Evolutionary conservation across 1,139 yeast genomes (phyloP).

Genomic region (Hyphopichia khmerensis): DNA sequence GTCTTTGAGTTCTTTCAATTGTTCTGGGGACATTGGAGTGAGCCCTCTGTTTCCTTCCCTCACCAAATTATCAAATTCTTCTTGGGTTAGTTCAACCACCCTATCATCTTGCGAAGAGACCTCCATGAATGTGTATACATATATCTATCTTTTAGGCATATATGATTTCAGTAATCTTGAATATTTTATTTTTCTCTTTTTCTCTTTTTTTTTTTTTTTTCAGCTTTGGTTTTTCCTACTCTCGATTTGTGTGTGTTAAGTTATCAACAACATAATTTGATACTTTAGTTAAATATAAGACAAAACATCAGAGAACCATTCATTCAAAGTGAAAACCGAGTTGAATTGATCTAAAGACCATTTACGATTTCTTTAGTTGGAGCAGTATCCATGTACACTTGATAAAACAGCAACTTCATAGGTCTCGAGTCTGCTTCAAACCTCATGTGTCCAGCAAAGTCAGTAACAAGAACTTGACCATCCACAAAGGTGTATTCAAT

Average conservation of each 20-base stretch:
- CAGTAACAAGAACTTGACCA: slow-evolving; percentile 14
- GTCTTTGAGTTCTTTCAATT: background rate
- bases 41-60: background rate
- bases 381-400: slow-evolving; percentile 19
- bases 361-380: slow-evolving; percentile 7
- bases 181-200: too few species aligned
- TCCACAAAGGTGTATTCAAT: slow-evolving; percentile 20
- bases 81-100: background rate
- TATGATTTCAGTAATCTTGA: too few species aligned
- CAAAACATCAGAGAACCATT: too few species aligned
- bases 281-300: too few species aligned
- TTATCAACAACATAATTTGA: too few species aligned
- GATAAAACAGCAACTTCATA: slow-evolving; percentile 16
- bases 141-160: too few species aligned
- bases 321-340: too few species aligned
- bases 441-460: slow-evolving; percentile 19
- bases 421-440: slow-evolving; percentile 9
- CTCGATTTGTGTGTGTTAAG: too few species aligned
- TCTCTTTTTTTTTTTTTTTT: too few species aligned
- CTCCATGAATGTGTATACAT: too few species aligned
- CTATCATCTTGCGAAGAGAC: background rate
- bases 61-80: background rate
- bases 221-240: too few species aligned
- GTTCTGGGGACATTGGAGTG: background rate
- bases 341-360: too few species aligned